phyloP scores from a whole-genome alignment of 2,329 filamentous ascomycete genomes.

The Microthyrium microscopicum region DNA sequence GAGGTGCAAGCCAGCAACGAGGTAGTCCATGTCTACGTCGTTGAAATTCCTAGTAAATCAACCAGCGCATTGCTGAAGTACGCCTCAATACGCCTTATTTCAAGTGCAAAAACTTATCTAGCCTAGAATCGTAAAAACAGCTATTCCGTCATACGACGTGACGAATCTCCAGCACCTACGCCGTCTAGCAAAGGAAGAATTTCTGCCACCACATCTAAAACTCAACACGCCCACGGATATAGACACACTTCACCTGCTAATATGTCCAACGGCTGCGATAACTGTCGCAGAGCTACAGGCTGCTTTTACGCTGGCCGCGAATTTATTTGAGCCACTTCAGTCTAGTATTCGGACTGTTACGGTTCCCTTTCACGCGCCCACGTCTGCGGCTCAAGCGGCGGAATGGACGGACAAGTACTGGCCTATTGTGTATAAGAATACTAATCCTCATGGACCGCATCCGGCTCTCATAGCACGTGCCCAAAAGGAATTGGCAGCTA shows the following conservation, averaged over 20 bases:
- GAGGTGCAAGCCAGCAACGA: conserved; percentile 32
- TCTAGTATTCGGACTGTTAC: conserved; percentile 27
- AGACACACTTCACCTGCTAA: conserved; percentile 24
- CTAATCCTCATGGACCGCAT: conserved; percentile 76
- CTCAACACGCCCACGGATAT: conserved; percentile 6
- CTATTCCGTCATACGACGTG: conserved; percentile 25
- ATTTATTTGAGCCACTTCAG: neutral
- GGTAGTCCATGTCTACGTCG: conserved; percentile 49
- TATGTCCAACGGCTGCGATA: conserved; percentile 35
- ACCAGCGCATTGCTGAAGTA: conserved; percentile 60
- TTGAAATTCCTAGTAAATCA: conserved; percentile 53
- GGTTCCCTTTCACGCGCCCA: conserved; percentile 58
- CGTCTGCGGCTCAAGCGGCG: conserved; percentile 56
- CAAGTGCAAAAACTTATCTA: conserved; percentile 15
- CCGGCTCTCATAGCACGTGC: conserved; percentile 56
- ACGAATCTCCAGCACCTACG: conserved; percentile 44
- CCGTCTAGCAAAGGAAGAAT: conserved; percentile 55
- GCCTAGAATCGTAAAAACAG: conserved; percentile 29
- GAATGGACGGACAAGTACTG: conserved; percentile 64
- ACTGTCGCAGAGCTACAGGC: conserved; percentile 34
- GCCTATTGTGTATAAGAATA: conserved; percentile 75
- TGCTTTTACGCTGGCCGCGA: conserved; percentile 18
- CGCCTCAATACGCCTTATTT: conserved; percentile 19
- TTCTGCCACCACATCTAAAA: conserved; percentile 46
- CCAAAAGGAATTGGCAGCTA: conserved; percentile 48